Evolutionary conservation across 805 yeast genomes (phyloP), one percentile per base, ranked within the genome.

Genomic region (Wickerhamomyces chaumierensis): DNA sequence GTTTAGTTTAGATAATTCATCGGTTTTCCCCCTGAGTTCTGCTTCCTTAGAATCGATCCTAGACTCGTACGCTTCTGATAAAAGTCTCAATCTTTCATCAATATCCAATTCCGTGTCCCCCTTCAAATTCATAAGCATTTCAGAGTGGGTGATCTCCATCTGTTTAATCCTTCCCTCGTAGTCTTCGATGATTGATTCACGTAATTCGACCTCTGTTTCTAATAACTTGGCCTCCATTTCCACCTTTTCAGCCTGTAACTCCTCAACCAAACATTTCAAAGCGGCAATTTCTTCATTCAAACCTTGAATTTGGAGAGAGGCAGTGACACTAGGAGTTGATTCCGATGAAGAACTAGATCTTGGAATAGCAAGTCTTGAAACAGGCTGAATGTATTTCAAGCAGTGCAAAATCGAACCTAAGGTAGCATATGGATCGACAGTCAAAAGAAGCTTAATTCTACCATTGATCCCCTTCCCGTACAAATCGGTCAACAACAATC

Each of bases 401-500:
- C 56, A 48, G 31, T 53, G 56, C 14, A 48, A 29, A 19, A 51
- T 47, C 2, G 47, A 43, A 1, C 51, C 41, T 21, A 51, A 29
- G 12, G 31, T 41, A 7, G 55, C 43, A 31, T 42, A 51, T 6
- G 58, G 58, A 39, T 53, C 56, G 16, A 53, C 29, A 0, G 58
- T 52, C 28, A 52, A 42, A 13, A 53, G 33, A 3, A 53, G 45
- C 34, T 48, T 53, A 33, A 53, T 42, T 20, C 46, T 46, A 21
- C 48, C 52, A 29, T 44, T 47, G 23, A 34, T 47, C 21, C 45
- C 34, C 28, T 48, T 44, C 1, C 49, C 48, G 36, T 45, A 49
- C 15, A 53, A 62, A 47, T 71, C 75, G 31, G 70, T 60, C 34
- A 73, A 58, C 3, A 74, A 55, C 29, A 73, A 45, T 45, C 74